A percentile compares a stretch with the other conserved stretches of the same genome.
These are phyloP conservation scores for Cyberlindnera xylosilytica DNA, from an alignment of 805 yeast species.

Conservation along the genomic window DNA sequence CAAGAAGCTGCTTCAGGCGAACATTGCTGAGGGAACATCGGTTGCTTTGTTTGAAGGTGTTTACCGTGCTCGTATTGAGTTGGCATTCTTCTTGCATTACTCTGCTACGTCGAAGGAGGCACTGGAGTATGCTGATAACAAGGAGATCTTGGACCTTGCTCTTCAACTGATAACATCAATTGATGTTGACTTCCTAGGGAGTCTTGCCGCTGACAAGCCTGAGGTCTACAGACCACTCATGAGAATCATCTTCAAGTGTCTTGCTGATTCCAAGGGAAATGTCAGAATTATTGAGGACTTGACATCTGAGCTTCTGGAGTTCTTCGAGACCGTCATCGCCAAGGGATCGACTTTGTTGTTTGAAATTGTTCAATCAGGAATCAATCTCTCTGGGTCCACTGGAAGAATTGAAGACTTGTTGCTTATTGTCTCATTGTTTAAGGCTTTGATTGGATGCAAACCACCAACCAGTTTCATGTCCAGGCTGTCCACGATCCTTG, in stretches of 20 bases:
- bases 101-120: constrained; percentile 13
- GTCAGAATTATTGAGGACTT: constrained; percentile 42
- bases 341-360: constrained; percentile 62
- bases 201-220: constrained; percentile 36
- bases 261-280: constrained; percentile 42
- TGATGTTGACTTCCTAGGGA: constrained; percentile 45
- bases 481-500: constrained; percentile 49
- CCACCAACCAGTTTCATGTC: constrained; percentile 45
- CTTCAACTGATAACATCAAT: constrained; percentile 46
- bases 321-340: constrained; percentile 62
- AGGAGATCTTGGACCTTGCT: constrained; percentile 29
- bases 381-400: constrained; percentile 34
- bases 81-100: constrained; percentile 47
- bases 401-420: constrained; percentile 63
- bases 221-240: constrained; percentile 58
- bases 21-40: constrained; percentile 49
- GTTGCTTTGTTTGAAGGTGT: constrained; percentile 46
- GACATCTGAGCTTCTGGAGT: constrained; percentile 49
- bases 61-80: constrained; percentile 61
- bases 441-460: constrained; percentile 49
- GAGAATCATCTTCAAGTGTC: constrained; percentile 49
- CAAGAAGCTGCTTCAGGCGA: constrained; percentile 47
- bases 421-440: constrained; percentile 60
- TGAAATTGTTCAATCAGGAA: constrained; percentile 55
- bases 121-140: constrained; percentile 17